Base-by-base conservation (phyloP, 768 basidiomycete genomes). In the Rossbeevera mucosa region DNA sequence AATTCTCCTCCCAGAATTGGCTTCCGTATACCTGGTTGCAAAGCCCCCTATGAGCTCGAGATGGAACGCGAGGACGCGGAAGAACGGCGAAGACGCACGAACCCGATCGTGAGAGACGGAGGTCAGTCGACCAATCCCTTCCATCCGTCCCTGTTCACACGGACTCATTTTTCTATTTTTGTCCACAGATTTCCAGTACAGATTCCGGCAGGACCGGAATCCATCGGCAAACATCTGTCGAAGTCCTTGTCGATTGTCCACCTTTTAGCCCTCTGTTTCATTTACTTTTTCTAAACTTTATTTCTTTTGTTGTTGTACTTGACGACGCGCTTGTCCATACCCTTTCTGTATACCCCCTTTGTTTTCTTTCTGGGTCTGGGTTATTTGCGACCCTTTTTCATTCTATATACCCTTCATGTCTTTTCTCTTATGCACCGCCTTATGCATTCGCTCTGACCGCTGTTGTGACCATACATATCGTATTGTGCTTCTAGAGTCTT, bases 101-200 rank as follows among this genome's bases (percentile, higher is more conserved):
- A 89, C 57, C 88, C 87, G 12, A 73, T 90, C 57, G 74, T 88
- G 46, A 72, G 72, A 57, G 80, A 88, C 58, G 83, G 82, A 59
- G 78, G 76, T 71, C 5, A 7, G 64, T 62, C 31, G 11, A 7
- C 2, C 29, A 49, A 47, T 14, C 29, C 13, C 29, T 21, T 53
- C 21, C 26, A 18, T 38, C 9, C 18, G 7, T 11, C 44, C 50
- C 44, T 26, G 13, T 41, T 28, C 50, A 41, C 42, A 36, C 40
- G 43, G 29, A n/a, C 49, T 55, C 20, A 61, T 31, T 21, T 29
- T 21, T 22, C 33, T 24, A 42, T 47, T 42, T 36, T 48, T 36
- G 21, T 20, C 0, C 20, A 1, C 45, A 80, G 81, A 76, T n/a
- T 86, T 88, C 70, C 83, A 84, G 64, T 82, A 85, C 53, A 78